phyloP scores from a whole-genome alignment of 345 rosid species.

The Dovyalis caffra region DNA sequence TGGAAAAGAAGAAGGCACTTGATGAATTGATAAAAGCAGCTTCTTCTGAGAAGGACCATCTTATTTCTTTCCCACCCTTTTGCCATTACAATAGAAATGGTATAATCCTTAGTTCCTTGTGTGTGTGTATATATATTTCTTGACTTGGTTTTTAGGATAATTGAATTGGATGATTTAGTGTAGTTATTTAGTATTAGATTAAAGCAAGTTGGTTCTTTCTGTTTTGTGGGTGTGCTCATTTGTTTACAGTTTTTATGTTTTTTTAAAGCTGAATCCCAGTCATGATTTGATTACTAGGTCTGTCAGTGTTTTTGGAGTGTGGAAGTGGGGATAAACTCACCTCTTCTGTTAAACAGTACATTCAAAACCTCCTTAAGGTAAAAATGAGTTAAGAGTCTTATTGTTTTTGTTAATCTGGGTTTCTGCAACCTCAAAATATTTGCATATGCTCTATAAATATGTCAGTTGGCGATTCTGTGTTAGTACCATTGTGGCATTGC shows the following conservation, averaged over 20 bases:
- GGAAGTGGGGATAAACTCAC: constrained; percentile 72
- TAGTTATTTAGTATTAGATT: background rate
- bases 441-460: background rate
- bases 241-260: background rate
- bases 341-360: constrained; percentile 43
- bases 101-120: constrained; percentile 6
- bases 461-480: background rate
- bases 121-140: background rate
- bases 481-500: background rate
- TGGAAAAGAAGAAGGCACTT: constrained; percentile 66
- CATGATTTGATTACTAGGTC: constrained; percentile 38
- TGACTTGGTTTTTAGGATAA: background rate
- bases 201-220: background rate
- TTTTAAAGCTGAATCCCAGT: background rate
- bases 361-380: constrained; percentile 68
- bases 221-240: background rate
- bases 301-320: constrained; percentile 56
- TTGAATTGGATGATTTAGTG: background rate
- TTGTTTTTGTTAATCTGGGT: background rate
- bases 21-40: constrained; percentile 60
- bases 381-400: background rate
- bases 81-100: constrained; percentile 58
- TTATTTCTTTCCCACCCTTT: constrained; percentile 57
- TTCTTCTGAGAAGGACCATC: constrained; percentile 56
- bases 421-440: background rate